Evolutionary conservation across 208 protist species (phyloP).

Genomic region (Trypanosoma rangeli): DNA sequence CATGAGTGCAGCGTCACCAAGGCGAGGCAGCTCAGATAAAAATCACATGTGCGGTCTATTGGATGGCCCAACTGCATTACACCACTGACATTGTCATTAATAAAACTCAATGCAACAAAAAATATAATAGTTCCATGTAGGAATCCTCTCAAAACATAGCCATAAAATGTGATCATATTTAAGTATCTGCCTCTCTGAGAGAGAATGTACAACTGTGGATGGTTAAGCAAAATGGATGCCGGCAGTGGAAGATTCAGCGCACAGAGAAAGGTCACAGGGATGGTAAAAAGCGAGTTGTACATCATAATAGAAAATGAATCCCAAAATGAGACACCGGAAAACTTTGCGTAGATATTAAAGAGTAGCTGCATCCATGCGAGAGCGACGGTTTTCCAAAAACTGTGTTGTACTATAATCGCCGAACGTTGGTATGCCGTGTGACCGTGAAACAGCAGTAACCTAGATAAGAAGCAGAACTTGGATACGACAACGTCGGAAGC

Average conservation of each 20-base stretch:
- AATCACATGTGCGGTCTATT: constrained; percentile 65
- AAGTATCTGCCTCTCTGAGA: constrained; percentile 70
- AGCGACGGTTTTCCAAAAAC: constrained; percentile 96
- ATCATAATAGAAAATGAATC: constrained; percentile 81
- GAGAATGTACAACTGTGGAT: constrained; percentile 68
- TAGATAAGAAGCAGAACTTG: constrained; percentile 89
- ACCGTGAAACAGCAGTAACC: constrained; percentile 94
- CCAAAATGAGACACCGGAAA: constrained; percentile 88
- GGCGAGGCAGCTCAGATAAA: constrained; percentile 76
- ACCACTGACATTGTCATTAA: constrained; percentile 36
- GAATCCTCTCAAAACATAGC: constrained; percentile 70
- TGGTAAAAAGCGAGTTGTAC: constrained; percentile 89
- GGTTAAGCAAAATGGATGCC: constrained; percentile 46
- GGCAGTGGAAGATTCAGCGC: constrained; percentile 82
- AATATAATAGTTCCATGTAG: constrained; percentile 77
- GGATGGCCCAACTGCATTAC: constrained; percentile 36
- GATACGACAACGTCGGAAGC: constrained; percentile 92
- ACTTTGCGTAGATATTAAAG: constrained; percentile 82
- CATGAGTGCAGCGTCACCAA: constrained; percentile 82
- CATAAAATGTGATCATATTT: constrained; percentile 71
- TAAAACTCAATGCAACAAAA: constrained; percentile 41
- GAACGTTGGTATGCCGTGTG: constrained; percentile 90
- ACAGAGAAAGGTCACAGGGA: constrained; percentile 82
- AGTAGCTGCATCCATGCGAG: constrained; percentile 92
- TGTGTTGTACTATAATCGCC: constrained; percentile 94